Base-by-base conservation (phyloP, 169 alveolate species). In the Plasmodium ovale region DNA sequence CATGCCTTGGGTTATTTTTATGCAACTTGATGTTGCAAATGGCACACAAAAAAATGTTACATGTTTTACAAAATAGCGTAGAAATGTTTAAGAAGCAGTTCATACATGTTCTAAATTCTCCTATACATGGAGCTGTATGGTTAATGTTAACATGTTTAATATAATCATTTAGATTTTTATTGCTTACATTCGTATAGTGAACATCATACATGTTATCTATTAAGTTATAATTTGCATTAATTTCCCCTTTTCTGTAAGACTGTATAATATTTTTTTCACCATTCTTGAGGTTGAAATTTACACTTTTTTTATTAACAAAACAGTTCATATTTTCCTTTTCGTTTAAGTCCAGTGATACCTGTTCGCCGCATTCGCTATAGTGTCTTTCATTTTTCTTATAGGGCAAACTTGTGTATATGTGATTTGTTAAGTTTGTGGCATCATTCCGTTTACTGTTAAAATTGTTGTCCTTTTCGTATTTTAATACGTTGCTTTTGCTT, bases 81-180 rank as follows among this genome's bases (percentile, higher is more conserved):
- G 91, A 67, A 29, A 84, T 62, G 59, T 44, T 84, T n/a, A 84
- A 47, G 44, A 84, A 84, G 65, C 91, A 84, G 56, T 84, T 49
- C 91, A 84, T 84, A 47, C 91, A 84, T 1, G 91, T 84, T 59
- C 91, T 53, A 47, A 84, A 65, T 59, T 84, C 91, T 10, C 91
- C 91, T 44, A 84, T 33, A 54, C 91, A 84, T 16, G 91, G 91
- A 31, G 91, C 91, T 23, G 91, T 84, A 12, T 84, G 84, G 68
- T 84, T 84, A 44, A 84, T 27, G 56, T 84, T 84, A 31, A 84
- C 72, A 39, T 84, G 91, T 31, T 37, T 68, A 21, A 84, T 31
- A 84, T 51, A 84, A 29, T 84, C 85, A 27, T 84, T 84, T 39
- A 84, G 42, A 16, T 68, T 68, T 21, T 51, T 56, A 1, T 27